Conservation (phyloP, 805 yeast species). For the Vanderwaltozyma tropicalis region DNA sequence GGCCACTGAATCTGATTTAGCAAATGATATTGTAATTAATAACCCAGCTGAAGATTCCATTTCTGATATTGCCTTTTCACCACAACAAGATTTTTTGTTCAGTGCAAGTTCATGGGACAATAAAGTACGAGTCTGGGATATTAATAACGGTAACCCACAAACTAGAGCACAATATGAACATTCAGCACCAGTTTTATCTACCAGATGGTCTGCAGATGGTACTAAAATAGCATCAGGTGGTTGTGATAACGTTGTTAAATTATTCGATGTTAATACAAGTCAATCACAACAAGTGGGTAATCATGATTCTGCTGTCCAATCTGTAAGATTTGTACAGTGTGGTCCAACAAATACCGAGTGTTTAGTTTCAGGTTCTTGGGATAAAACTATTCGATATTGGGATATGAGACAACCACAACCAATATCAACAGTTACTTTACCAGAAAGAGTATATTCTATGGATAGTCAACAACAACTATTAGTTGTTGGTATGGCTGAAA, state of each 20-base stretch:
- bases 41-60: constrained; percentile 88
- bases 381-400: constrained; percentile 90
- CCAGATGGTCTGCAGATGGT: constrained; percentile 86
- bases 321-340: constrained; percentile 68
- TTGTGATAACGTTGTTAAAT: constrained; percentile 75
- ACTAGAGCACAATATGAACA: constrained; percentile 87
- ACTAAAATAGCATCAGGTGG: constrained; percentile 83
- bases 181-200: constrained; percentile 73
- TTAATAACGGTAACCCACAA: constrained; percentile 67
- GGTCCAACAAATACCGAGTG: constrained; percentile 70
- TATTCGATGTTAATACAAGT: constrained; percentile 76
- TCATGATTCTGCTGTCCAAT: constrained; percentile 72
- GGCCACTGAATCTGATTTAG: constrained; percentile 32
- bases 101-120: constrained; percentile 96
- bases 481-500: constrained; percentile 90
- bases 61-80: constrained; percentile 73
- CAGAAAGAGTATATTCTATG: constrained; percentile 87
- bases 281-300: constrained; percentile 77
- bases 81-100: constrained; percentile 65
- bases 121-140: constrained; percentile 86
- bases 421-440: constrained; percentile 69
- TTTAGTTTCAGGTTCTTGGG: constrained; percentile 93
- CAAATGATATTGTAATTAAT: constrained; percentile 58
- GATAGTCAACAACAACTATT: constrained; percentile 70
- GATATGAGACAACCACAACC: constrained; percentile 81